These are phyloP conservation scores for Pseudonitzschia pungens DNA, from an alignment of 108 stramenopile species.

Conservation along the genomic window DNA sequence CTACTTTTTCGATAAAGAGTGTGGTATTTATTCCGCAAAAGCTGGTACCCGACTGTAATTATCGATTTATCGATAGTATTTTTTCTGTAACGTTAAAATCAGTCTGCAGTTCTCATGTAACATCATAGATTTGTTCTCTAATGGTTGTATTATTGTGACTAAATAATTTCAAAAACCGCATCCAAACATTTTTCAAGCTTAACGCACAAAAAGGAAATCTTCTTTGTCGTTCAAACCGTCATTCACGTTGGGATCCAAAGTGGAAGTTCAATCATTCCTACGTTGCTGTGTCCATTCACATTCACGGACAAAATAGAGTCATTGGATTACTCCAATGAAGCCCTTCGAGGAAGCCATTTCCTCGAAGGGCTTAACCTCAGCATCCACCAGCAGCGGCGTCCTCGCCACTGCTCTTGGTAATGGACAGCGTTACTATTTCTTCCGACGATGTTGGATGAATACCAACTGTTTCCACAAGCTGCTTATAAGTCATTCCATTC, in stretches of 20 bases:
- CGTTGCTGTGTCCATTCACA: background rate
- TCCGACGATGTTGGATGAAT: conserved; percentile 97
- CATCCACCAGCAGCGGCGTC: conserved; percentile 91
- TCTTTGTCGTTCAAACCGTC: conserved; percentile 17
- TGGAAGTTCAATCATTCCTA: background rate
- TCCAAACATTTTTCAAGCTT: conserved; percentile 18
- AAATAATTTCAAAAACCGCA: background rate
- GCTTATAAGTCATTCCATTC: conserved; percentile 78
- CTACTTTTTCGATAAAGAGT: conserved; percentile 2
- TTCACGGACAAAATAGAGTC: background rate
- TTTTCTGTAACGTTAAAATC: background rate
- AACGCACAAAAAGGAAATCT: background rate
- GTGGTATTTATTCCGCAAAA: background rate
- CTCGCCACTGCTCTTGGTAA: conserved; percentile 90
- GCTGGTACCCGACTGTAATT: background rate
- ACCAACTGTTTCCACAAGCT: conserved; percentile 89
- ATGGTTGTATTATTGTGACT: background rate
- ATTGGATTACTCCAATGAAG: conserved; percentile 36
- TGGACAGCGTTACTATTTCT: conserved; percentile 82
- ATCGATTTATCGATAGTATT: background rate
- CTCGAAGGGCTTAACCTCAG: conserved; percentile 99
- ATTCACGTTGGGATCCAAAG: conserved; percentile 19
- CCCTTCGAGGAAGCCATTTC: conserved; percentile 33
- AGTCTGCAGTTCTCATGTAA: too few relatives aligned
- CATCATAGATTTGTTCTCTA: too few relatives aligned